phyloP scores from a whole-genome alignment of 164 flowering plant genomes.

The Vitis riparia region DNA sequence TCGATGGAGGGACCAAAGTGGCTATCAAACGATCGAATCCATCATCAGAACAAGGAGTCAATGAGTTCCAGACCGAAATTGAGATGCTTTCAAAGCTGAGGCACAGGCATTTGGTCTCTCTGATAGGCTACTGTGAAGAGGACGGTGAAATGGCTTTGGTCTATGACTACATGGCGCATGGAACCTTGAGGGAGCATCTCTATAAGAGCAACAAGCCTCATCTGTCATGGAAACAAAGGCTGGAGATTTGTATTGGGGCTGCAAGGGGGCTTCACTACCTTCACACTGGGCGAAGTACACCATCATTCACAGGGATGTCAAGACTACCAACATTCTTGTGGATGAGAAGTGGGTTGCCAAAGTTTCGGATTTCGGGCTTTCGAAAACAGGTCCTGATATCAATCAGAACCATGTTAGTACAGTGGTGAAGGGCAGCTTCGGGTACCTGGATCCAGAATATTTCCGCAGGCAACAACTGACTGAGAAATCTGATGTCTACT shows the following conservation, averaged over 20 bases:
- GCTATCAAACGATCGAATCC: constrained; percentile 60
- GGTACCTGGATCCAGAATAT: constrained; percentile 78
- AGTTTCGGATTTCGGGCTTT: constrained; percentile 77
- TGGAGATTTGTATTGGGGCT: constrained; percentile 71
- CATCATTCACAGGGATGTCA: constrained; percentile 77
- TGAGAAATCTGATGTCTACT: constrained; percentile 74
- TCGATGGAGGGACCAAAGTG: constrained; percentile 45
- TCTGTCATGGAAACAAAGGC: constrained; percentile 61
- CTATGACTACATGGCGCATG: constrained; percentile 67
- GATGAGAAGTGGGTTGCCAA: constrained; percentile 73
- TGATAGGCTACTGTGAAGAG: constrained; percentile 72
- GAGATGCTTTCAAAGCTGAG: constrained; percentile 71
- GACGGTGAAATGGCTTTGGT: constrained; percentile 61
- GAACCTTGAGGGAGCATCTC: constrained; percentile 66
- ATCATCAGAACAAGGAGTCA: constrained; percentile 55
- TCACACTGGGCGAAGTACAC: constrained; percentile 72
- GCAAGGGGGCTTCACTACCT: constrained; percentile 76
- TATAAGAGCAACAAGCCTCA: constrained; percentile 43
- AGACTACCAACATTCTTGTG: constrained; percentile 62
- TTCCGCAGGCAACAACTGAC: constrained; percentile 65
- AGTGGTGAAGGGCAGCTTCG: constrained; percentile 73
- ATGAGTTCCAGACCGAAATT: constrained; percentile 56
- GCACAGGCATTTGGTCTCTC: constrained; percentile 68
- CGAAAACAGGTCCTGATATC: constrained; percentile 62
- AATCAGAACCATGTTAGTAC: constrained; percentile 64